Evolutionary conservation across 202 grass and related monocot genomes (phyloP).

Genomic region (Cymbopogon flexuosus): DNA sequence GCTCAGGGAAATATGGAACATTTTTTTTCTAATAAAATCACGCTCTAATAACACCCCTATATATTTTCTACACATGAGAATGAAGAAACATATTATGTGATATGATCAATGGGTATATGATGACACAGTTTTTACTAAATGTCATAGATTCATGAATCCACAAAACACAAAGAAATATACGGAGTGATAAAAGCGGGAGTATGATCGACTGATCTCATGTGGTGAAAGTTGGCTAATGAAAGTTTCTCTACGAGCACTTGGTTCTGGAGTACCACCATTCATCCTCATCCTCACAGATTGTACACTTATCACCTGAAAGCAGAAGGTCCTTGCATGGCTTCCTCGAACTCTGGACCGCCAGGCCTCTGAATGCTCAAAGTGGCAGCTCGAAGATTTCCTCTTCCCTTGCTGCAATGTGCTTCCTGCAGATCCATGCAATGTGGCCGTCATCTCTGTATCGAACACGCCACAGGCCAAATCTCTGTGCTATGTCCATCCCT

Average conservation of each 20-base stretch:
- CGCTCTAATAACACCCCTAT: no score
- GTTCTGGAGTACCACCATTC: background rate
- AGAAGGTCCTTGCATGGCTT: background rate
- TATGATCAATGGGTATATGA: background rate
- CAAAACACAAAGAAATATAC: background rate
- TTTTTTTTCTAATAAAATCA: background rate
- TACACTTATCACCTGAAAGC: background rate
- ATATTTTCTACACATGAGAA: background rate
- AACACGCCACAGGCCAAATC: slow-evolving; percentile 84
- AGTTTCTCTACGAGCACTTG: background rate
- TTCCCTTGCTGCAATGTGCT: slow-evolving; percentile 55
- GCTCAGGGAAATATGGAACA: background rate
- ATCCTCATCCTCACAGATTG: background rate
- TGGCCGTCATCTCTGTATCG: slow-evolving; percentile 63
- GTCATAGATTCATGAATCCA: background rate
- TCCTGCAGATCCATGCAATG: slow-evolving; percentile 84
- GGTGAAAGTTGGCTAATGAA: background rate
- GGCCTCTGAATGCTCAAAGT: slow-evolving; percentile 47
- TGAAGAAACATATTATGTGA: background rate
- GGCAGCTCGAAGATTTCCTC: slow-evolving; percentile 67
- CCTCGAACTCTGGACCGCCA: background rate
- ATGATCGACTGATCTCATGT: background rate
- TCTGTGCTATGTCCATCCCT: slow-evolving; percentile 71
- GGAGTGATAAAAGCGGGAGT: background rate
- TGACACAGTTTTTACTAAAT: background rate